These are phyloP conservation scores for Panicum hallii DNA, from an alignment of 202 grass and related monocot genomes.

Conservation along the genomic window DNA sequence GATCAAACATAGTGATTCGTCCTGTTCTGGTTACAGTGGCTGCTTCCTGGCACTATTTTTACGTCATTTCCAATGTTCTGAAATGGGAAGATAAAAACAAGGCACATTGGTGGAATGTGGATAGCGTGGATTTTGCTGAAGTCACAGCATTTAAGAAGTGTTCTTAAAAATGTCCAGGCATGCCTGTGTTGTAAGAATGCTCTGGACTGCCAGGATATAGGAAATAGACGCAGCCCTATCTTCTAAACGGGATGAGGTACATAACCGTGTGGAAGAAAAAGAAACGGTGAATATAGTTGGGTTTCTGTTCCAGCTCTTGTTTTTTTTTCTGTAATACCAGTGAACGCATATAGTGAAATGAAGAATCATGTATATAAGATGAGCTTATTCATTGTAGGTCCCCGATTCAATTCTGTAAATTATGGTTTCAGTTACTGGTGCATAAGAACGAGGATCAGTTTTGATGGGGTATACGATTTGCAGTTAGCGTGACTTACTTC, in stretches of 20 bases:
- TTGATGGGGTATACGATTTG: neutral
- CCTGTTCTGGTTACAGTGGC: neutral
- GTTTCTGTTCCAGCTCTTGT: neutral
- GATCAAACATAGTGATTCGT: neutral
- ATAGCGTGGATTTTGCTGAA: constrained; percentile 8
- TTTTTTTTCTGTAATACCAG: constrained; percentile 15
- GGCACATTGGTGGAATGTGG: neutral
- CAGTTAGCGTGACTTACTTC: neutral
- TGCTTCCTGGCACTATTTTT: constrained; percentile 22
- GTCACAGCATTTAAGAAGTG: neutral
- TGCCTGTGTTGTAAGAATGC: neutral
- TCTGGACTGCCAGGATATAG: neutral
- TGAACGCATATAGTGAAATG: constrained; percentile 19
- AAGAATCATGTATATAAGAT: constrained; percentile 47
- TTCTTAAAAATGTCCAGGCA: neutral
- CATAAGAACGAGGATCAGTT: constrained; percentile 4
- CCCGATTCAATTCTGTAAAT: constrained; percentile 23
- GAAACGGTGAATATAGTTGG: constrained; percentile 30
- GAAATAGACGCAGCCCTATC: constrained; percentile 25
- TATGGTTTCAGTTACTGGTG: neutral
- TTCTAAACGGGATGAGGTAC: constrained; percentile 46
- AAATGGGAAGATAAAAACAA: neutral
- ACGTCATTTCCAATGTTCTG: neutral
- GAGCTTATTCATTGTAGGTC: constrained; percentile 19
- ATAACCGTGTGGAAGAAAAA: constrained; percentile 6